Evolutionary conservation across 306 rosid species (phyloP).

Genomic region (barrel medic (Medicago truncatula)): MtrunA17r5.0-ANR NC_053042.1:11781501-11782000

Average conservation of each 20-base stretch:
- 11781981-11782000: too few relatives aligned
- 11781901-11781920: neutral
- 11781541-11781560: neutral
- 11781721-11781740: conserved; percentile 13
- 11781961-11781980: too few relatives aligned
- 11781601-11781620: conserved; percentile 15
- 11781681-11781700: conserved; percentile 8
- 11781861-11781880: neutral
- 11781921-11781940: neutral
- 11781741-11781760: conserved; percentile 1
- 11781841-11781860: neutral
- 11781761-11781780: neutral
- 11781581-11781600: neutral
- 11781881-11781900: too few relatives aligned
- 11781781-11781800: neutral
- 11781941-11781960: too few relatives aligned
- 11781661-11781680: conserved; percentile 13
- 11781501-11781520: neutral
- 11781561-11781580: neutral
- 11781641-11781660: neutral
- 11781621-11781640: conserved; percentile 12
- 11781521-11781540: too few relatives aligned
- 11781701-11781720: neutral
- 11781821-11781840: neutral
- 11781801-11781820: neutral